Evolutionary conservation across 805 yeast genomes (phyloP), one percentile per base, ranked within the genome.

Genomic region (Ogataea angusta): DNA sequence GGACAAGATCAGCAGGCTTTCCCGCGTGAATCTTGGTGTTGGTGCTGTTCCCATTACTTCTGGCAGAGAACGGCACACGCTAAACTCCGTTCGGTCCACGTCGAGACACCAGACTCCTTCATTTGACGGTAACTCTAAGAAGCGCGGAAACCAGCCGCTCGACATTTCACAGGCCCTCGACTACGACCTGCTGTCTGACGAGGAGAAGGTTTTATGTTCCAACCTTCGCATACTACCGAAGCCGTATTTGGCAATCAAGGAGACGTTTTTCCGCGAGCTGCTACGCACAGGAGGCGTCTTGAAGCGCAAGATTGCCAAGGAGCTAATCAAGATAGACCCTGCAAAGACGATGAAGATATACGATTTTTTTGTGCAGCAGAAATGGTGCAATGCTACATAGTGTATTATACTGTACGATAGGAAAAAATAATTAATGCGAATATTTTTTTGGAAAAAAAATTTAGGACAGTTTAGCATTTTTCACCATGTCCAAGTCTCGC

Each of bases 181-280:
- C 59, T 85, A 76, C 45, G 89, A 86, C 29, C 64, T 93, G 42
- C 67, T 93, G 35, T 83, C 95, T 1, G 76, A 80, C n/a, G 96
- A 87, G 41, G 99, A 93, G 59, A 91, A 84, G 59, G 79, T 77
- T 40, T 65, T 93, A 34, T 95, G 99, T 65, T 73, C 90, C 4
- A 84, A 80, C 35, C 69, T 95, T 46, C 78, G 95, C 47, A 82
- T 95, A 9, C 65, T 85, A 42, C 99, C 99, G 12, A 91, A 93
- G 60, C 95, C 98, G 3, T 93, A 91, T 57, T 68, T 93, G 46
- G 96, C 95, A 2, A 86, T 93, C 48, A 93, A 93, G 58, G 95
- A 87, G 59, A 79, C 87, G 3, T 63, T 93, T 41, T 88, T 93
- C 70, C 78, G 95, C 52, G 96, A 90, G 57, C 78, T 95, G 23